Evolutionary conservation across 768 basidiomycete genomes (phyloP).

Genomic region (Tulasnella sp.): DNA sequence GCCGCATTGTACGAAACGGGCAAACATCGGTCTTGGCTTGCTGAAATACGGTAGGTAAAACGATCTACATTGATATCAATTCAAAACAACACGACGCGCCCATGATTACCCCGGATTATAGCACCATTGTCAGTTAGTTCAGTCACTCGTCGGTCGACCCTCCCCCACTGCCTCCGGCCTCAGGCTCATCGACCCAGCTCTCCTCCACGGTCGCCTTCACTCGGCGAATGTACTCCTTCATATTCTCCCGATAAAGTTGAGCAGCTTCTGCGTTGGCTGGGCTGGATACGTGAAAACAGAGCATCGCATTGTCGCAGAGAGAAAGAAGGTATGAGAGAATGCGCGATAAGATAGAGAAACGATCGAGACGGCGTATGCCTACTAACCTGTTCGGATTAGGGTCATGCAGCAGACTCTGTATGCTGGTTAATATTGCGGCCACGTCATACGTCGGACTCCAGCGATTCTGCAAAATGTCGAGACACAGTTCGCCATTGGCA

Average conservation of each 20-base stretch:
- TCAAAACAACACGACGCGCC: too few species aligned
- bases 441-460: conserved; percentile 99
- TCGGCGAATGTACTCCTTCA: conserved; percentile 93
- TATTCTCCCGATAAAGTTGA: conserved; percentile 90
- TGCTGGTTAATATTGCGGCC: conserved; percentile 92
- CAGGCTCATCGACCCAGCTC: conserved; percentile 66
- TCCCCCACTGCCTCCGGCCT: too few species aligned
- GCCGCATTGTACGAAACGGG: too few species aligned
- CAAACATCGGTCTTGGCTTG: too few species aligned
- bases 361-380: not conserved
- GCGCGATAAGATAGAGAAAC: not conserved
- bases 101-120: too few species aligned
- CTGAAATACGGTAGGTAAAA: too few species aligned
- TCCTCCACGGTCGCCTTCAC: conserved; percentile 92
- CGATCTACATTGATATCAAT: too few species aligned
- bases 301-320: too few species aligned
- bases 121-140: too few species aligned
- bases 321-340: not conserved
- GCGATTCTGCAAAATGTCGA: conserved; percentile 96
- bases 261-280: conserved; percentile 98
- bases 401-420: conserved; percentile 92
- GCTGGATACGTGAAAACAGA: conserved; percentile 33
- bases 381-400: conserved; percentile 78
- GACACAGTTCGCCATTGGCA: conserved; percentile 93
- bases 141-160: too few species aligned